Percentiles rank a stretch among this genome's conserved stretches.
phyloP scores from a whole-genome alignment of 352 stramenopile species.

The Phytophthora tubulina region DNA sequence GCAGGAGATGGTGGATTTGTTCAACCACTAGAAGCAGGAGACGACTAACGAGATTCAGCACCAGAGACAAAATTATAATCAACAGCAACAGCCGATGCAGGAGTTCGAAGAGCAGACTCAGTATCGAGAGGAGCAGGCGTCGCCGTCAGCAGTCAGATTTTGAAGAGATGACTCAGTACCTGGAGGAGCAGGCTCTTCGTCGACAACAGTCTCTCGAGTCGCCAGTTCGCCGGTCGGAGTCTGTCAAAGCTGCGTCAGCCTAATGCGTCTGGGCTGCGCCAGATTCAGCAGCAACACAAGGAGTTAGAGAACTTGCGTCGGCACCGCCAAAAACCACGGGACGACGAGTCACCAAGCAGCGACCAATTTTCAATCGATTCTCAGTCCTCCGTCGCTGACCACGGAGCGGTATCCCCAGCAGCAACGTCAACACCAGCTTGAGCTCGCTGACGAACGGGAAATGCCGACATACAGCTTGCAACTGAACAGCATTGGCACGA shows the following conservation, averaged over 20 bases:
- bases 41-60: constrained; percentile 39
- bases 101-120: constrained; percentile 42
- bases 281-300: constrained; percentile 47
- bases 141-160: constrained; percentile 42
- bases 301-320: constrained; percentile 33
- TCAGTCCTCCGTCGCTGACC: constrained; percentile 35
- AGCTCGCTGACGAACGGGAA: constrained; percentile 57
- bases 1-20: constrained; percentile 48
- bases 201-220: constrained; percentile 31
- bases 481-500: constrained; percentile 92
- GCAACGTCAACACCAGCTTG: constrained; percentile 47
- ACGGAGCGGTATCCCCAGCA: constrained; percentile 50
- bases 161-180: constrained; percentile 40
- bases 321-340: constrained; percentile 34
- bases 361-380: constrained; percentile 27
- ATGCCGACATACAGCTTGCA: constrained; percentile 93
- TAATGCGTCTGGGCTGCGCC: constrained; percentile 30
- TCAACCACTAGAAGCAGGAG: constrained; percentile 46
- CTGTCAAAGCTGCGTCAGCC: constrained; percentile 20
- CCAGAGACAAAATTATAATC: constrained; percentile 24
- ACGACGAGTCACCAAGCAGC: constrained; percentile 40
- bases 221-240: constrained; percentile 16
- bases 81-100: constrained; percentile 35
- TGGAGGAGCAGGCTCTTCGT: constrained; percentile 41
- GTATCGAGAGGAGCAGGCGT: constrained; percentile 43